Percentiles rank a stretch among this genome's conserved stretches.
Conservation (phyloP, 306 rosid genomes). For the Vigna reflexopilosa region DNA sequence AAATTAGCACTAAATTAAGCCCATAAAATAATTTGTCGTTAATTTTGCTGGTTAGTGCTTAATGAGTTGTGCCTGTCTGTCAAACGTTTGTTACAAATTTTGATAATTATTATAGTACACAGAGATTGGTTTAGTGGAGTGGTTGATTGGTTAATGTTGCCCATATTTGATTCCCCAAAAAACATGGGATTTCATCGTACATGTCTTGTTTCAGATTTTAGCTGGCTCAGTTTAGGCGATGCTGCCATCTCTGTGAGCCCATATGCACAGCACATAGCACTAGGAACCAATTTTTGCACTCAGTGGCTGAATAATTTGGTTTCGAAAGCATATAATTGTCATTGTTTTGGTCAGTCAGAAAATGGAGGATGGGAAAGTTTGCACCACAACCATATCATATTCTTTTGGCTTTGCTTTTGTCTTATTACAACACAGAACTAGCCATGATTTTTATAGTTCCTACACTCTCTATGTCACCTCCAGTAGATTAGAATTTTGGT, state of each 20-base stretch:
- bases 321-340: slow-evolving; percentile 8
- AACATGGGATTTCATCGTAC: slow-evolving; percentile 69
- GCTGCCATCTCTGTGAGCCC: slow-evolving; percentile 40
- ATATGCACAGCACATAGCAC: slow-evolving; percentile 49
- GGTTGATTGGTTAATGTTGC: slow-evolving; percentile 67
- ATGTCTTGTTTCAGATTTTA: slow-evolving; percentile 62
- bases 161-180: slow-evolving; percentile 82
- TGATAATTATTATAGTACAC: slow-evolving; percentile 53
- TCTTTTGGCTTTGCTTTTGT: slow-evolving; percentile 40
- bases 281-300: slow-evolving; percentile 40
- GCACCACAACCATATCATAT: slow-evolving; percentile 25
- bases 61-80: slow-evolving; percentile 87
- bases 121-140: slow-evolving; percentile 71
- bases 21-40: slow-evolving; percentile 50
- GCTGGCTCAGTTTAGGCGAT: slow-evolving; percentile 44
- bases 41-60: slow-evolving; percentile 70
- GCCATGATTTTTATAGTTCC: slow-evolving; percentile 29
- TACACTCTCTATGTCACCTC: slow-evolving; percentile 29
- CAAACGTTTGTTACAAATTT: slow-evolving; percentile 58
- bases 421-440: slow-evolving; percentile 35
- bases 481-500: slow-evolving; percentile 33
- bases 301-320: slow-evolving; percentile 37
- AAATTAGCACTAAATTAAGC: slow-evolving; percentile 67
- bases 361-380: slow-evolving; percentile 34
- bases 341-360: slow-evolving; percentile 24